Conservation (phyloP, 2,329 filamentous ascomycete genomes). For the Esteya vermicola region DNA sequence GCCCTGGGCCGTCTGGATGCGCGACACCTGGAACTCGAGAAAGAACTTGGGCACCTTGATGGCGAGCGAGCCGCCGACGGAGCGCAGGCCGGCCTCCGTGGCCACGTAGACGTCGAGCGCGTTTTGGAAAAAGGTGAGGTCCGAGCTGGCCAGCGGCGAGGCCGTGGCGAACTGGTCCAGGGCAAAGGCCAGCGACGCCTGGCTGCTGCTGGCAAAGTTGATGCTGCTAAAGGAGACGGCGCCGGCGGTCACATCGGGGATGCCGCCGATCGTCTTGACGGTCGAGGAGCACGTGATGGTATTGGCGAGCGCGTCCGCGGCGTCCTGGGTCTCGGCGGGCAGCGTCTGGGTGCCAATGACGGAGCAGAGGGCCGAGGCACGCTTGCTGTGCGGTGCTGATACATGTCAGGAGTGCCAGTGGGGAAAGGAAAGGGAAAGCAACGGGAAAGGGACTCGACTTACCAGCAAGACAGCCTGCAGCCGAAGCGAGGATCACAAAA, state of each 20-base stretch:
- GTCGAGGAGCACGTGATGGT: constrained; percentile 34
- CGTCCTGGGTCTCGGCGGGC: constrained; percentile 31
- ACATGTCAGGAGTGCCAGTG: too few relatives aligned
- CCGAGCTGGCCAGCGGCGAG: constrained; percentile 28
- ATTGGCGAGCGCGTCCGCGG: constrained; percentile 25
- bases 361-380: constrained; percentile 27
- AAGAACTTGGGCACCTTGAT: constrained; percentile 54
- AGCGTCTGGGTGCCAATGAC: constrained; percentile 34
- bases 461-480: constrained; percentile 7
- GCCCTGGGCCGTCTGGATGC: constrained; percentile 46
- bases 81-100: constrained; percentile 44
- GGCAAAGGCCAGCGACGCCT: constrained; percentile 37
- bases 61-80: constrained; percentile 33
- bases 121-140: constrained; percentile 37
- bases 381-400: constrained; percentile 2
- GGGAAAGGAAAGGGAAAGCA: too few relatives aligned
- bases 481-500: constrained; percentile 5
- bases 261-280: constrained; percentile 32
- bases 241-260: constrained; percentile 42
- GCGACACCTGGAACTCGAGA: constrained; percentile 40
- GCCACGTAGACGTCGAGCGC: constrained; percentile 41
- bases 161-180: constrained; percentile 38
- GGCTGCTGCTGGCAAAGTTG: constrained; percentile 37
- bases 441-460: neutral
- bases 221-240: constrained; percentile 35